phyloP scores from a whole-genome alignment of 768 basidiomycete genomes.

The Auriscalpium microsporum region DNA sequence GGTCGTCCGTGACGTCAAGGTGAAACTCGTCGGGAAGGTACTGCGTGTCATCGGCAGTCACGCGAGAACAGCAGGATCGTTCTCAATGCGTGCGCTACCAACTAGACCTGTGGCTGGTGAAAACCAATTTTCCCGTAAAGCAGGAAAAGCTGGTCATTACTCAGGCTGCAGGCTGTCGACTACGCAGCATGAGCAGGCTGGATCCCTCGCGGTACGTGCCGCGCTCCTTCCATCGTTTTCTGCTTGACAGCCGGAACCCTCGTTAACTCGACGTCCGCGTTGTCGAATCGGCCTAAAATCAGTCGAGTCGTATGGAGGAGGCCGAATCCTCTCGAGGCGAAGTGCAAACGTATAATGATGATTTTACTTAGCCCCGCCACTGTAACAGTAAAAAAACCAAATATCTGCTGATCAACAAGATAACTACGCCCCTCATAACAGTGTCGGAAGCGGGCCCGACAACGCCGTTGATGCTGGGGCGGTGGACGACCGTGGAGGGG shows the following conservation, averaged over 20 bases:
- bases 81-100: constrained; percentile 42
- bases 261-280: constrained; percentile 67
- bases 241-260: constrained; percentile 37
- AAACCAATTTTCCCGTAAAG: constrained; percentile 18
- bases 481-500: no score
- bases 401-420: no score
- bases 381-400: no score
- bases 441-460: no score
- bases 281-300: no score
- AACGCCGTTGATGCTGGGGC: no score
- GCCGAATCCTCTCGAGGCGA: no score
- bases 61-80: constrained; percentile 51
- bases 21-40: constrained; percentile 45
- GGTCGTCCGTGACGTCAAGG: constrained; percentile 60
- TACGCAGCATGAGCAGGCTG: constrained; percentile 58
- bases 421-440: no score
- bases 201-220: constrained; percentile 60
- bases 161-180: constrained; percentile 72
- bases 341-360: no score
- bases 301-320: no score
- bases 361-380: no score
- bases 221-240: constrained; percentile 11
- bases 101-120: neutral
- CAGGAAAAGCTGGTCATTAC: constrained; percentile 72
- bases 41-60: constrained; percentile 37